These are phyloP conservation scores for Fusarium neocosmosporiellum DNA, from an alignment of 2,329 filamentous ascomycete species.

Conservation along the genomic window DNA sequence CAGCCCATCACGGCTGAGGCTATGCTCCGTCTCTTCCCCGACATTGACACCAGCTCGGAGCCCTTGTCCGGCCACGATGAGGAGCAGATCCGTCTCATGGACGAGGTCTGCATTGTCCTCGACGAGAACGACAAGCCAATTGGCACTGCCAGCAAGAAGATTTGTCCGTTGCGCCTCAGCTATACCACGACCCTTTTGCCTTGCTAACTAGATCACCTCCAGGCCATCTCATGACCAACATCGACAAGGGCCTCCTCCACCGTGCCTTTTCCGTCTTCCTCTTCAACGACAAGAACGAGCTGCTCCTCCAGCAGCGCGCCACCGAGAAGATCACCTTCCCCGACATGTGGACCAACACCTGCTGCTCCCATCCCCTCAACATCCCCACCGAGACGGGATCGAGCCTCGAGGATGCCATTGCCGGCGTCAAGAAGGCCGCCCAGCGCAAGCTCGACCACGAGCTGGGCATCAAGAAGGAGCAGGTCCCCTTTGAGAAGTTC, in stretches of 20 bases:
- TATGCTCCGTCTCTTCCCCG: conserved; percentile 88
- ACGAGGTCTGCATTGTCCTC: conserved; percentile 97
- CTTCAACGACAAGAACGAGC: conserved; percentile 91
- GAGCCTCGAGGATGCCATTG: conserved; percentile 80
- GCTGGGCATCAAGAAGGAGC: conserved; percentile 87
- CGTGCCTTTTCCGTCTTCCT: conserved; percentile 98
- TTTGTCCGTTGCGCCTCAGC: conserved; percentile 72
- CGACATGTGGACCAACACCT: conserved; percentile 99
- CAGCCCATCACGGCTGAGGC: conserved; percentile 84
- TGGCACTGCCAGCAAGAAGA: conserved; percentile 97
- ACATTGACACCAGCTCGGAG: conserved; percentile 76
- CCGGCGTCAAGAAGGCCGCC: conserved; percentile 90
- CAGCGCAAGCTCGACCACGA: conserved; percentile 95
- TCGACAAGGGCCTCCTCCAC: conserved; percentile 94
- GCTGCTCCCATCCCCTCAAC: conserved; percentile 95
- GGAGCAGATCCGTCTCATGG: conserved; percentile 98
- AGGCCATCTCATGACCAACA: conserved; percentile 99
- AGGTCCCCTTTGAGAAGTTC: conserved; percentile 93
- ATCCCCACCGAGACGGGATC: conserved; percentile 92
- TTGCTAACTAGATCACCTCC: conserved; percentile 26
- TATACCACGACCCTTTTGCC: neutral
- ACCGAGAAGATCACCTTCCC: conserved; percentile 99
- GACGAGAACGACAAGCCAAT: conserved; percentile 94
- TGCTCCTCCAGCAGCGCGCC: conserved; percentile 95
- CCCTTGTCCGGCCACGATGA: conserved; percentile 93